Evolutionary conservation across 2,329 filamentous ascomycete genomes (phyloP), one percentile per base, ranked within the genome.

Genomic region (Curvularia hawaiiensis): DNA sequence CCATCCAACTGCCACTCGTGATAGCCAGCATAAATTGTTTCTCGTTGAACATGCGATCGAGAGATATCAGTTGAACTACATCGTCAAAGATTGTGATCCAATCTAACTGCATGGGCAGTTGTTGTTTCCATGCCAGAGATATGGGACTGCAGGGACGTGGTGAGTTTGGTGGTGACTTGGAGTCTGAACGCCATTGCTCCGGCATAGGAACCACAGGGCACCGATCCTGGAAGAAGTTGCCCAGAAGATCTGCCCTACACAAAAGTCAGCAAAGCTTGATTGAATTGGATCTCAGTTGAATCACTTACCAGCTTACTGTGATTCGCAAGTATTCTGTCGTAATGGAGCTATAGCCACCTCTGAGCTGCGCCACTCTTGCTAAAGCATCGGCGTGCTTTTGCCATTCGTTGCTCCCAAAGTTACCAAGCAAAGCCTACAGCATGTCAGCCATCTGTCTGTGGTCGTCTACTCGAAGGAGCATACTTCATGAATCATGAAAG

Each of bases 51-150:
- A 62, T 62, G 26, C 61, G 56, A 45, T 73, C 69, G 8, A 69
- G 60, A 7, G 60, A 67, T 11, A 72, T 66, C 3, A 73, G 35
- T 24, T 73, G 67, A 10, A 59, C 40, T 6, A 70, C 35, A 47
- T 73, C 66, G 39, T 73, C 69, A 38, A 74, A 73, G 20, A 73
- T 63, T 2, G 64, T 59, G 28, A 74, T 62, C 67, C 69, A 72
- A 46, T 67, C 66, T 8, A 61, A n/a, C 22, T 56, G 50, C 55
- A 61, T 66, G 0, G 67, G 68, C 16, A 73, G 40, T n/a, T 65
- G 62, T 12, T 84, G 84, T 84, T 88, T 85, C 82, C 77, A 84
- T 61, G 79, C 75, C 75, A 84, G 82, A 78, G 80, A 86, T 78
- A 87, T 78, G 72, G 78, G 80, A 70, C 71, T 71, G 65, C 65